Percentiles rank a stretch among this genome's conserved stretches.
These are phyloP conservation scores for Furcasterigmium furcatum DNA, from an alignment of 2,329 filamentous ascomycete species.

Conservation along the genomic window DNA sequence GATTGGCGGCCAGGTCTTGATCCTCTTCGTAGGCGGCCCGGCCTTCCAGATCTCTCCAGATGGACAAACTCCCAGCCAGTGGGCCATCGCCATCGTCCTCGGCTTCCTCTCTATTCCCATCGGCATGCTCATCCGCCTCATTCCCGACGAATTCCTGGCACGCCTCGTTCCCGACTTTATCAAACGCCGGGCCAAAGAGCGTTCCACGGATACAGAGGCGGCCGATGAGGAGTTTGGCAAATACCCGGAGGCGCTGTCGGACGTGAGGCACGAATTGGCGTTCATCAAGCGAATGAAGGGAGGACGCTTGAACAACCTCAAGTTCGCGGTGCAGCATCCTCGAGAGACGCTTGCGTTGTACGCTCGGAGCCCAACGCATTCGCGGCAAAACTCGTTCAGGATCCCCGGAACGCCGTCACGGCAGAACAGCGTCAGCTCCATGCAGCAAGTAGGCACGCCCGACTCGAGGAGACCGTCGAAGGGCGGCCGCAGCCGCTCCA, in stretches of 20 bases:
- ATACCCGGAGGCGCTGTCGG: constrained; percentile 70
- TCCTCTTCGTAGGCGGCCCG: constrained; percentile 79
- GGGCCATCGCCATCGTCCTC: constrained; percentile 83
- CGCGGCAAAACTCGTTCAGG: constrained; percentile 58
- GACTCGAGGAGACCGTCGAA: constrained; percentile 64
- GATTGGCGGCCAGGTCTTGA: constrained; percentile 85
- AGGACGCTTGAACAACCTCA: constrained; percentile 76
- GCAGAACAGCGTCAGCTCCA: constrained; percentile 47
- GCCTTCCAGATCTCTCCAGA: constrained; percentile 70
- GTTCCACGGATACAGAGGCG: too few relatives aligned
- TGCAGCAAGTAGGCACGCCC: constrained; percentile 47
- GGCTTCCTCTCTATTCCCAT: constrained; percentile 83
- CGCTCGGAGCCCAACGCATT: constrained; percentile 61
- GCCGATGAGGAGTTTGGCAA: constrained; percentile 63
- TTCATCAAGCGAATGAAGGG: constrained; percentile 80
- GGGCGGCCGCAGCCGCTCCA: constrained; percentile 62
- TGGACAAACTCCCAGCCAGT: constrained; percentile 69
- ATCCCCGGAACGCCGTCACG: constrained; percentile 61
- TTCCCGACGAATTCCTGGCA: constrained; percentile 69
- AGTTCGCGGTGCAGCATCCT: constrained; percentile 74
- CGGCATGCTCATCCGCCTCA: constrained; percentile 74
- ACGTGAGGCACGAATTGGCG: constrained; percentile 76
- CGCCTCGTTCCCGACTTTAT: constrained; percentile 51
- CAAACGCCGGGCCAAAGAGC: constrained; percentile 48
- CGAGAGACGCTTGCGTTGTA: constrained; percentile 64